phyloP scores from a whole-genome alignment of 2,329 filamentous ascomycete genomes.

The Botrytis tulipae region DNA sequence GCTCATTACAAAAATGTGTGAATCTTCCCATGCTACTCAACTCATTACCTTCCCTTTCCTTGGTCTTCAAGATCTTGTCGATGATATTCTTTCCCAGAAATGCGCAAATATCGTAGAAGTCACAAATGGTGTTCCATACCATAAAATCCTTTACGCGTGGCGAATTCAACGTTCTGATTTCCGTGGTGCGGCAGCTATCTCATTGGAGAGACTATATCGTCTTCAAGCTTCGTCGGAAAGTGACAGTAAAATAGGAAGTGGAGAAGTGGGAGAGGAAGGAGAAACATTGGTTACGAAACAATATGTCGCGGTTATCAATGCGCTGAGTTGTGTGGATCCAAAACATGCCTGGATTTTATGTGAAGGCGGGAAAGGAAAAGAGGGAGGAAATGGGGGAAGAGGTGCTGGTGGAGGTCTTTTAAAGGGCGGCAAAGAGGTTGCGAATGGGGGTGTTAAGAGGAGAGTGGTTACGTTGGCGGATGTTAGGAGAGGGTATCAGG shows the following conservation, averaged over 20 bases:
- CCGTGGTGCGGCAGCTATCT: constrained; percentile 68
- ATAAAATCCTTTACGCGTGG: constrained; percentile 89
- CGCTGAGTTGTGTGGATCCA: constrained; percentile 78
- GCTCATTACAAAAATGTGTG: constrained; percentile 68
- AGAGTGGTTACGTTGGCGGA: constrained; percentile 83
- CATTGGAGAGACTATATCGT: constrained; percentile 63
- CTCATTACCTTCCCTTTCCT: constrained; percentile 78
- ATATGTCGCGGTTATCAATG: constrained; percentile 90
- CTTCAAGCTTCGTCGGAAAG: constrained; percentile 58
- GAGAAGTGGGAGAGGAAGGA: constrained; percentile 54
- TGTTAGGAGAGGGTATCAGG: constrained; percentile 83
- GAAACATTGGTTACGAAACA: constrained; percentile 68
- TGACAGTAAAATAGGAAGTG: constrained; percentile 50
- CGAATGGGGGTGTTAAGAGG: constrained; percentile 46
- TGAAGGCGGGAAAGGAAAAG: constrained; percentile 43
- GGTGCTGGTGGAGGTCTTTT: not conserved
- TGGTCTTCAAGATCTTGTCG: constrained; percentile 73
- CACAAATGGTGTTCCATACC: constrained; percentile 66
- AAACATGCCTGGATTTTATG: constrained; percentile 78
- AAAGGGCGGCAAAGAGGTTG: not conserved
- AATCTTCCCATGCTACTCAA: constrained; percentile 61
- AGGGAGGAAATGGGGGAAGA: constrained; percentile 28
- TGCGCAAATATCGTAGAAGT: constrained; percentile 69
- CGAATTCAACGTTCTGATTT: constrained; percentile 83
- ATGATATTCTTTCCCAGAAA: constrained; percentile 71